Evolutionary conservation across 2,329 filamentous ascomycete species (phyloP).

Genomic region (Aspergillus calidoustus): DNA sequence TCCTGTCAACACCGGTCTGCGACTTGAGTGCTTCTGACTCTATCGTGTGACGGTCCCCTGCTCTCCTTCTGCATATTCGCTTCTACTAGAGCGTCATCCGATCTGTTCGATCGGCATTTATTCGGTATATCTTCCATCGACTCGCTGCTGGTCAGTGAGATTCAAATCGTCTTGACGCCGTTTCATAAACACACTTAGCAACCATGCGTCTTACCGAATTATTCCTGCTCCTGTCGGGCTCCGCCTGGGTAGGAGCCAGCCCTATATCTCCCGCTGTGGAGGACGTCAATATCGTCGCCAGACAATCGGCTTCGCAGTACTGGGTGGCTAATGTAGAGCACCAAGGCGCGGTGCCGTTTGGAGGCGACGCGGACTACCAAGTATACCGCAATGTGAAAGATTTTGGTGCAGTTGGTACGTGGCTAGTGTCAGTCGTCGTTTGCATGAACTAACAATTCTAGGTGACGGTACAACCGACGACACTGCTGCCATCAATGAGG

Average conservation of each 20-base stretch:
- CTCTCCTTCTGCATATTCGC: not conserved
- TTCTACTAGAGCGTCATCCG: constrained; percentile 18
- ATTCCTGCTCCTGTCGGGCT: constrained; percentile 31
- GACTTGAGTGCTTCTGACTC: constrained; percentile 13
- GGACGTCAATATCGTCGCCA: constrained; percentile 19
- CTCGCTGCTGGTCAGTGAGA: constrained; percentile 38
- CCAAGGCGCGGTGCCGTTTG: constrained; percentile 70
- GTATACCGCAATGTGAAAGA: constrained; percentile 78
- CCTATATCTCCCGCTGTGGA: constrained; percentile 27
- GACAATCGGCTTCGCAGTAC: constrained; percentile 56
- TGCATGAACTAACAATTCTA: constrained; percentile 32
- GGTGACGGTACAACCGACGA: constrained; percentile 76
- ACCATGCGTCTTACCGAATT: constrained; percentile 38
- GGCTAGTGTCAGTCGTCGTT: constrained; percentile 23
- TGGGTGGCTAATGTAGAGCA: constrained; percentile 74
- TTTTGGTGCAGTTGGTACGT: constrained; percentile 72
- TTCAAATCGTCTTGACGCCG: constrained; percentile 27
- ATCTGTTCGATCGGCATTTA: constrained; percentile 6
- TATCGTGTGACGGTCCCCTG: constrained; percentile 19
- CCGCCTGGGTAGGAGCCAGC: constrained; percentile 28
- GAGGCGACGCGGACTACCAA: constrained; percentile 62
- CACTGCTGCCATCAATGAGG: constrained; percentile 83
- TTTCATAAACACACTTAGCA: constrained; percentile 23
- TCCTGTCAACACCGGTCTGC: not conserved
- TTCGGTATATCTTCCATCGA: constrained; percentile 17